Evolutionary conservation across 805 yeast species (phyloP).

Genomic region (Metschnikowia gelsemii): DNA sequence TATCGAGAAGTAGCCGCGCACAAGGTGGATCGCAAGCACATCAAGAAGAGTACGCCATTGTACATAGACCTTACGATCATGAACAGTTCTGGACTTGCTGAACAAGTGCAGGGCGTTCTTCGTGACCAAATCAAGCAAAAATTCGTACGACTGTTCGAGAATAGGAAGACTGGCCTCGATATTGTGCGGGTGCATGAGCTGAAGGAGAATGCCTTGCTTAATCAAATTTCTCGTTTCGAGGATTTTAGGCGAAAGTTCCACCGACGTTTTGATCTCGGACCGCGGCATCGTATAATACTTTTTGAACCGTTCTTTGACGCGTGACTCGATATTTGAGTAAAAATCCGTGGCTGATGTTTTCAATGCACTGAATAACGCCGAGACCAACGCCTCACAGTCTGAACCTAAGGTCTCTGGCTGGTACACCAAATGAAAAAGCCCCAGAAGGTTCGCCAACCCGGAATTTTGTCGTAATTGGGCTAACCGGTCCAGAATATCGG

Average conservation of each 20-base stretch:
- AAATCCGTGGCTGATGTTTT: slow-evolving; percentile 33
- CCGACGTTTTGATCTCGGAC: slow-evolving; percentile 24
- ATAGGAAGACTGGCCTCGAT: slow-evolving; percentile 30
- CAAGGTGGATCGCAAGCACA: slow-evolving; percentile 59
- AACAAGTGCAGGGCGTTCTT: slow-evolving; percentile 16
- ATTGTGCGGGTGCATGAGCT: slow-evolving; percentile 34
- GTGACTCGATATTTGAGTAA: slow-evolving; percentile 32
- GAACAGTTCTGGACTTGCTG: slow-evolving; percentile 21
- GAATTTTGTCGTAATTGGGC: slow-evolving; percentile 28
- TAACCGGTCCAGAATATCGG: slow-evolving; percentile 25
- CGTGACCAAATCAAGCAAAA: slow-evolving; percentile 27
- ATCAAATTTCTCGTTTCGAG: slow-evolving; percentile 39
- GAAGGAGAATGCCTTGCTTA: slow-evolving; percentile 36
- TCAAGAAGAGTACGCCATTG: slow-evolving; percentile 55
- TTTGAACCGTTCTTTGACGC: slow-evolving; percentile 33
- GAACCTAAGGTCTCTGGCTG: slow-evolving; percentile 17
- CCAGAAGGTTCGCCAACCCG: slow-evolving; percentile 31
- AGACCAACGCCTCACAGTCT: slow-evolving; percentile 33
- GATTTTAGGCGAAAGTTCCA: slow-evolving; percentile 36
- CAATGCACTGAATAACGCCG: slow-evolving; percentile 31
- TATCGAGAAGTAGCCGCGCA: slow-evolving; percentile 56
- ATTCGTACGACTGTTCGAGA: slow-evolving; percentile 37
- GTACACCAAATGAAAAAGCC: slow-evolving; percentile 27
- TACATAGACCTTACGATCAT: slow-evolving; percentile 29
- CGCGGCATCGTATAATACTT: slow-evolving; percentile 40